Percentiles rank a stretch among this genome's conserved stretches.
phyloP scores from a whole-genome alignment of 495 filamentous ascomycete genomes.

The Aspergillus ostianus region DNA sequence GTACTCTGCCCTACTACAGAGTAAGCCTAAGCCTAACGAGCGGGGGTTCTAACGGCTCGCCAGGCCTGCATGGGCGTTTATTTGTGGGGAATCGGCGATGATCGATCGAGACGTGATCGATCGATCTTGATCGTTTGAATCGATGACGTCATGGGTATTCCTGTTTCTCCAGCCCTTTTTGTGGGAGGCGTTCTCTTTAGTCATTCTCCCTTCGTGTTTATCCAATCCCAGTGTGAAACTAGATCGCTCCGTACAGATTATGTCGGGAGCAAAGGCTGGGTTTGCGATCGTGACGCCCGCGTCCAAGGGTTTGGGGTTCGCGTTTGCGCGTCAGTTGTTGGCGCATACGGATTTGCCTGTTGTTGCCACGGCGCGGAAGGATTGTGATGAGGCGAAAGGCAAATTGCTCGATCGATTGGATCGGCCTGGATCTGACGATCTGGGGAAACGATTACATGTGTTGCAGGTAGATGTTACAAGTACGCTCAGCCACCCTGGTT shows the following conservation, averaged over 20 bases:
- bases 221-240: background rate
- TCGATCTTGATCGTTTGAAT: too few species aligned
- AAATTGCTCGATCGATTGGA: slow-evolving; percentile 51
- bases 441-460: slow-evolving; percentile 51
- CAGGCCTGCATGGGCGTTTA: too few species aligned
- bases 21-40: too few species aligned
- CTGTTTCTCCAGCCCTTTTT: background rate
- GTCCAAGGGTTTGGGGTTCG: slow-evolving; percentile 72
- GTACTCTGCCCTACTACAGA: too few species aligned
- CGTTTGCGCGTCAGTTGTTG: slow-evolving; percentile 66
- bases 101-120: too few species aligned
- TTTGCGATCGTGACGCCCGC: slow-evolving; percentile 53
- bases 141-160: background rate
- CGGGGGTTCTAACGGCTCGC: too few species aligned
- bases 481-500: slow-evolving; percentile 22
- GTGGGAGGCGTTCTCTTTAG: background rate
- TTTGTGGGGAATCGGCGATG: too few species aligned
- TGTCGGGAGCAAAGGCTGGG: slow-evolving; percentile 6
- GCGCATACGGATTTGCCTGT: slow-evolving; percentile 63
- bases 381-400: slow-evolving; percentile 50
- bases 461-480: slow-evolving; percentile 60
- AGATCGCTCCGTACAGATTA: slow-evolving; percentile 11
- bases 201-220: background rate
- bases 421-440: slow-evolving; percentile 19
- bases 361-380: slow-evolving; percentile 66